A percentile compares a stretch with the other conserved stretches of the same genome.
Conservation (phyloP, 2,329 filamentous ascomycete species). For the Xylariaceae sp. region DNA sequence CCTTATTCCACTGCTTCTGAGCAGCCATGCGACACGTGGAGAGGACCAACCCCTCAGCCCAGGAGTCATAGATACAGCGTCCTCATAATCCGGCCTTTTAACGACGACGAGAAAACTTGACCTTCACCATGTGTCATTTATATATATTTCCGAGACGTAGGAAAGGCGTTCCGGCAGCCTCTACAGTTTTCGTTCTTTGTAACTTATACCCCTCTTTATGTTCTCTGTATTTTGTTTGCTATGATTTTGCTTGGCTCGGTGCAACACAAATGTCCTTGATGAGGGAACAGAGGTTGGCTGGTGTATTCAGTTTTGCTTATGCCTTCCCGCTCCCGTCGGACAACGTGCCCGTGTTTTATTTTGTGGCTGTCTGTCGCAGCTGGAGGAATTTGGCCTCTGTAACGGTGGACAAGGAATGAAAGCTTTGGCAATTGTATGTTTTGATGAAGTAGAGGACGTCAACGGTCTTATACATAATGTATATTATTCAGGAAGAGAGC, state of each 20-base stretch:
- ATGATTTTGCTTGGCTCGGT: slow-evolving; percentile 24
- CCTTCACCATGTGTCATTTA: slow-evolving; percentile 28
- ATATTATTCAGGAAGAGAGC: no score
- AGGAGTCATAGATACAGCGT: slow-evolving; percentile 23
- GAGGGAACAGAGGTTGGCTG: slow-evolving; percentile 25
- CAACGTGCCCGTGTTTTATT: slow-evolving; percentile 21
- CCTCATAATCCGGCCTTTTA: slow-evolving; percentile 18
- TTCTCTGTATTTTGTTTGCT: slow-evolving; percentile 34
- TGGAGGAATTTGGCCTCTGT: no score
- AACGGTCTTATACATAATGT: no score
- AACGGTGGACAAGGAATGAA: no score
- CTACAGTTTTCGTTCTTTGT: slow-evolving; percentile 31
- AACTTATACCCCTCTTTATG: slow-evolving; percentile 37
- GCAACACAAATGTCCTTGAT: slow-evolving; percentile 28
- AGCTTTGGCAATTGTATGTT: slow-evolving; percentile 15
- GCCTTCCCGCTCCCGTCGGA: slow-evolving; percentile 18
- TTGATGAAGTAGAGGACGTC: no score
- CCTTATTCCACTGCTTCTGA: slow-evolving; percentile 39
- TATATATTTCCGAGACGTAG: slow-evolving; percentile 25
- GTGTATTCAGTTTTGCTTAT: slow-evolving; percentile 19
- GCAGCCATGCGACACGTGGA: slow-evolving; percentile 29
- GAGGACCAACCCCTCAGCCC: slow-evolving; percentile 23
- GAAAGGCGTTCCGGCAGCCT: slow-evolving; percentile 29
- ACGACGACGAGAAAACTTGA: not conserved
- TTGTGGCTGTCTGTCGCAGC: slow-evolving; percentile 11